Percentiles rank a stretch among this genome's conserved stretches.
These are phyloP conservation scores for Scleroderma citrinum DNA, from an alignment of 768 basidiomycete genomes.

Conservation along the genomic window DNA sequence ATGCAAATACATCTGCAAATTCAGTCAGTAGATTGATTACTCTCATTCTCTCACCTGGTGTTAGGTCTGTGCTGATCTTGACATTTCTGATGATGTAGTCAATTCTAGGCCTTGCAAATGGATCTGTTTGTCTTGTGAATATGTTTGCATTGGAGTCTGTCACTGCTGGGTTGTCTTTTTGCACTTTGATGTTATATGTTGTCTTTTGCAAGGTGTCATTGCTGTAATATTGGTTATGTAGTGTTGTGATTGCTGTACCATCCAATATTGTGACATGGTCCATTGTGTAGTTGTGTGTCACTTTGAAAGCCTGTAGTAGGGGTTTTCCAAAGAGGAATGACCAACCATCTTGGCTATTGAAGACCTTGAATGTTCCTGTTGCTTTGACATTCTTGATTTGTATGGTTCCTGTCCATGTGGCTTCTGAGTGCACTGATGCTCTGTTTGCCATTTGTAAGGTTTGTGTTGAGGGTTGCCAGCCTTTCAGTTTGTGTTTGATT, in stretches of 20 bases:
- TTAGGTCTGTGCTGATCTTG: conserved; percentile 28
- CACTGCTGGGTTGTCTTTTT: neutral
- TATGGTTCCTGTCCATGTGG: conserved; percentile 4
- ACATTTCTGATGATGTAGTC: conserved; percentile 12
- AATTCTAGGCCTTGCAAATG: conserved; percentile 7
- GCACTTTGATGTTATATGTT: neutral
- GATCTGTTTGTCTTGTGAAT: neutral
- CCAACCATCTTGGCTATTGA: conserved; percentile 23
- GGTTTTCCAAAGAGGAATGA: conserved; percentile 27
- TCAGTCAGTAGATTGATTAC: conserved; percentile 20
- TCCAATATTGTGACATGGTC: conserved; percentile 4
- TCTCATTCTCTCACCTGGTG: conserved; percentile 13
- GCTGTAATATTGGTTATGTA: no score
- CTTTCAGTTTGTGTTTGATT: neutral
- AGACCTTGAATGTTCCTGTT: neutral
- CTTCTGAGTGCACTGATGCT: neutral
- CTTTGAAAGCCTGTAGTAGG: conserved; percentile 14
- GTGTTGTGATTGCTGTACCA: neutral
- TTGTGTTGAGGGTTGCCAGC: neutral
- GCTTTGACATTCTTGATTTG: neutral
- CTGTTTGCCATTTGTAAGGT: conserved; percentile 32
- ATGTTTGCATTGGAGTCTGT: no score
- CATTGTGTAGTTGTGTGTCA: conserved; percentile 20
- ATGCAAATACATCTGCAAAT: conserved; percentile 36
- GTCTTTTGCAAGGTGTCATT: no score